Conservation (phyloP, 179 eudicot genomes). For the Gypsophila paniculata region DNA sequence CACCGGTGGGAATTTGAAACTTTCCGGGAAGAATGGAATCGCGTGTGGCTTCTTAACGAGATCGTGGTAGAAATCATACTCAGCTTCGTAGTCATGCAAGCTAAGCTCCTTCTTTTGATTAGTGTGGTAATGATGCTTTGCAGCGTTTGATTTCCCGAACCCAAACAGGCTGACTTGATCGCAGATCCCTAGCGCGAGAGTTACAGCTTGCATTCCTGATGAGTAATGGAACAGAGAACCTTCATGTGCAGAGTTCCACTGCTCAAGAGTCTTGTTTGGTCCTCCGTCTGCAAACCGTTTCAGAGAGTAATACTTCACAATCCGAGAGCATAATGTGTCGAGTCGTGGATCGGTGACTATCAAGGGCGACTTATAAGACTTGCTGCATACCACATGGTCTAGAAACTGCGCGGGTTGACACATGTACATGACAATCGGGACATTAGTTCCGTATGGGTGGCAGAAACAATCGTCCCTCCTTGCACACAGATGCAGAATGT, state of each 20-base stretch:
- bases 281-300: constrained; percentile 40
- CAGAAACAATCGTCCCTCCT: constrained; percentile 65
- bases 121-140: constrained; percentile 87
- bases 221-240: constrained; percentile 76
- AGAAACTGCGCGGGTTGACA: constrained; percentile 79
- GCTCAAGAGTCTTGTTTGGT: constrained; percentile 43
- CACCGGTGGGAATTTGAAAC: constrained; percentile 68
- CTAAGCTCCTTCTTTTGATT: constrained; percentile 70
- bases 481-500: constrained; percentile 71
- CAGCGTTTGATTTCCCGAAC: constrained; percentile 58
- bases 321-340: constrained; percentile 58
- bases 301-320: constrained; percentile 83
- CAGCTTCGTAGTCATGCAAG: constrained; percentile 80
- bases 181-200: constrained; percentile 74
- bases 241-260: constrained; percentile 65
- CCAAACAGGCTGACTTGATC: constrained; percentile 73
- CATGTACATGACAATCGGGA: constrained; percentile 69
- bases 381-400: constrained; percentile 64
- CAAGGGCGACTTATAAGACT: constrained; percentile 58
- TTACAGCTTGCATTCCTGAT: constrained; percentile 91
- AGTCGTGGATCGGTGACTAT: constrained; percentile 62
- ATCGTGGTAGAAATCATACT: constrained; percentile 69
- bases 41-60: constrained; percentile 51
- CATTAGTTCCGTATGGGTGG: constrained; percentile 69
- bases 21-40: constrained; percentile 61